Percentiles rank a stretch among this genome's conserved stretches.
These are phyloP conservation scores for Pythium phragmitis DNA, from an alignment of 352 stramenopile genomes.

Conservation along the genomic window DNA sequence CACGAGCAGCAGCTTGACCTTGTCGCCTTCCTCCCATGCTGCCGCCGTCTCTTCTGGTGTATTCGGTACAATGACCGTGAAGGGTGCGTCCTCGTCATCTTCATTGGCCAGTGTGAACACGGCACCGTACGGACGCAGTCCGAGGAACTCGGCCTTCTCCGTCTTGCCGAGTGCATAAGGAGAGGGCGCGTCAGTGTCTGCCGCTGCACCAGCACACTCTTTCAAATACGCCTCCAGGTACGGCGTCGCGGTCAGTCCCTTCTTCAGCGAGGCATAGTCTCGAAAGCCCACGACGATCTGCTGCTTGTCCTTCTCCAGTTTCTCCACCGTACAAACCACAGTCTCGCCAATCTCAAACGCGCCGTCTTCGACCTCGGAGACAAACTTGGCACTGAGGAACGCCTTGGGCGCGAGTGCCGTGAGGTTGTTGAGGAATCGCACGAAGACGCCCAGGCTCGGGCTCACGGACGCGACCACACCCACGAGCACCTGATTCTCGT, in stretches of 20 bases:
- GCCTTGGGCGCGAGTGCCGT: slow-evolving; percentile 78
- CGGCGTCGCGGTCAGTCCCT: slow-evolving; percentile 19
- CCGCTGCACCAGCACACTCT: slow-evolving; percentile 27
- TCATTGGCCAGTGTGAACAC: slow-evolving; percentile 80
- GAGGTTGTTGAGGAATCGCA: slow-evolving; percentile 88
- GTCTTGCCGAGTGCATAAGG: slow-evolving; percentile 62
- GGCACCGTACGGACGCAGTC: slow-evolving; percentile 78
- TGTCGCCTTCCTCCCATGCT: slow-evolving; percentile 57
- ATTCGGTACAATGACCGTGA: slow-evolving; percentile 68
- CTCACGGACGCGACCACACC: slow-evolving; percentile 83
- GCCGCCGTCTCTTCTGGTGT: slow-evolving; percentile 31
- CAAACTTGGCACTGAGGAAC: slow-evolving; percentile 75
- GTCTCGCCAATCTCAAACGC: slow-evolving; percentile 88
- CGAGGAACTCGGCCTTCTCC: slow-evolving; percentile 84
- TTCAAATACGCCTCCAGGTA: slow-evolving; percentile 63
- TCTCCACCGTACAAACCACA: slow-evolving; percentile 77
- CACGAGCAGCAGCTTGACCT: slow-evolving; percentile 72
- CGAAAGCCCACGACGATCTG: slow-evolving; percentile 82
- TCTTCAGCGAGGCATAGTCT: slow-evolving; percentile 35
- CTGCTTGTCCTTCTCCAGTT: slow-evolving; percentile 70
- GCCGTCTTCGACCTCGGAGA: slow-evolving; percentile 62
- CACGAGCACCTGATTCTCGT: slow-evolving; percentile 59
- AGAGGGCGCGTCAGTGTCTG: slow-evolving; percentile 26
- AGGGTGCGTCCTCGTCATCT: slow-evolving; percentile 56
- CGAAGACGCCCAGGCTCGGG: slow-evolving; percentile 76